A percentile compares a stretch with the other conserved stretches of the same genome.
These are phyloP conservation scores for Penicillium crystallinum DNA, from an alignment of 495 filamentous ascomycete genomes.

Conservation along the genomic window DNA sequence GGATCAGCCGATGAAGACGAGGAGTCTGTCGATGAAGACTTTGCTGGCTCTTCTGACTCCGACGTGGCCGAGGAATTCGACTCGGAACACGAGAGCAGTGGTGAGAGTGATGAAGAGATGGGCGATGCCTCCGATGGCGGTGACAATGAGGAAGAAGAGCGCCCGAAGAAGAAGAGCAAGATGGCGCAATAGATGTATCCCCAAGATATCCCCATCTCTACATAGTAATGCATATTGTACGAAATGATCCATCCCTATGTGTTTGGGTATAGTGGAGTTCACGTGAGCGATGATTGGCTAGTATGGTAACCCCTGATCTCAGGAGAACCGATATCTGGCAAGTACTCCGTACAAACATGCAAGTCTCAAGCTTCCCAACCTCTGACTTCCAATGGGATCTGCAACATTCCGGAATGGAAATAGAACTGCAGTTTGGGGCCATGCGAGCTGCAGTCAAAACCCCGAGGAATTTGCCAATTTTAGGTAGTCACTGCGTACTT, in stretches of 20 bases:
- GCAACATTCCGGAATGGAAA: background rate
- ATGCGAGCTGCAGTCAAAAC: slow-evolving; percentile 5
- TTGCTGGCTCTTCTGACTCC: slow-evolving; percentile 82
- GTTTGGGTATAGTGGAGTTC: slow-evolving; percentile 9
- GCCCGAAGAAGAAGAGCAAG: slow-evolving; percentile 71
- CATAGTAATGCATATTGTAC: background rate
- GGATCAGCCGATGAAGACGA: slow-evolving; percentile 95
- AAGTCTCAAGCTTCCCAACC: too few relatives aligned
- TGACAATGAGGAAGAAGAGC: slow-evolving; percentile 40
- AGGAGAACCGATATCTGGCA: slow-evolving; percentile 7
- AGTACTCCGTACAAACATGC: background rate
- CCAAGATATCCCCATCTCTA: background rate
- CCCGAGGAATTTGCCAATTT: slow-evolving; percentile 2
- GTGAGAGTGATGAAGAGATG: slow-evolving; percentile 61
- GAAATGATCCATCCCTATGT: too few relatives aligned
- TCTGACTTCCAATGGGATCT: too few relatives aligned
- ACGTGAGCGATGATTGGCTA: slow-evolving; percentile 13
- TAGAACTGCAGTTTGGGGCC: background rate
- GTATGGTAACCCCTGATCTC: slow-evolving; percentile 21
- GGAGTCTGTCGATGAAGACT: slow-evolving; percentile 93
- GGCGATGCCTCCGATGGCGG: slow-evolving; percentile 51
- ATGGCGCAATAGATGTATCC: slow-evolving; percentile 31
- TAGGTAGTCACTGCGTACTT: too few relatives aligned
- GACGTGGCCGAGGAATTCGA: slow-evolving; percentile 98
- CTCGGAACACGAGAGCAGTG: slow-evolving; percentile 80